Evolutionary conservation across 2,329 filamentous ascomycete species (phyloP), one percentile per base, ranked within the genome.

Genomic region (Aureobasidium leucospermi): DNA sequence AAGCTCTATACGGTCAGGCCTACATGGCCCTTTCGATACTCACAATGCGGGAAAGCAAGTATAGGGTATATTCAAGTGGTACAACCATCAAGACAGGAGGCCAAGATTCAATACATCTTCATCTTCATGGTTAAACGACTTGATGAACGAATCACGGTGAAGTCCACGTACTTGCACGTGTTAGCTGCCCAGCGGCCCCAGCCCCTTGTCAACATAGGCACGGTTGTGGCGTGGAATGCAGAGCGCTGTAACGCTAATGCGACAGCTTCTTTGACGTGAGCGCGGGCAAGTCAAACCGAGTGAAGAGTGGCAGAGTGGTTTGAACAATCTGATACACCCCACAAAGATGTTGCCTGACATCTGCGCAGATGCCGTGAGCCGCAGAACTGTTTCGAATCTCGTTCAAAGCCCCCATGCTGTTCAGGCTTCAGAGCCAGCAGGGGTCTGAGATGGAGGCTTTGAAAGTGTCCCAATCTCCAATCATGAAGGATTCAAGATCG

Each of bases 231-330:
- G 34, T 52, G 36, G 11, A n/a, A 52, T 52, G 36, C 36, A 52
- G 34, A 52, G 52, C 41, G 41, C 51, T 55, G 51, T 55, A 55
- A 55, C 51, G 51, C 51, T 55, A 55, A 55, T 55, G 39, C 51
- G 51, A 55, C 51, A 55, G 10, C 9, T 34, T 3, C 28, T 43
- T 31, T 19, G 34, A 43, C 38, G 6, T 23, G 38, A 42, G 28
- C 9, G 19, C n/a, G 9, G 49, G 49, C 28, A 53, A 28, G 51
- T 55, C 38, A 43, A 55, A 29, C 38, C 51, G 51, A n/a, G 34
- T 43, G 34, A 41, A 16, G 23, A 29, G 16, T 7, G 34, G 34
- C 41, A 16, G 23, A 29, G 16, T 7, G 34, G 34, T 52, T 41
- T 52, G 36, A 52, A 4, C 41, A 28, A 13, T 28, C 42, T 28